These are phyloP conservation scores for Dactylonectria estremocensis DNA, from an alignment of 2,329 filamentous ascomycete species.

Conservation along the genomic window DNA sequence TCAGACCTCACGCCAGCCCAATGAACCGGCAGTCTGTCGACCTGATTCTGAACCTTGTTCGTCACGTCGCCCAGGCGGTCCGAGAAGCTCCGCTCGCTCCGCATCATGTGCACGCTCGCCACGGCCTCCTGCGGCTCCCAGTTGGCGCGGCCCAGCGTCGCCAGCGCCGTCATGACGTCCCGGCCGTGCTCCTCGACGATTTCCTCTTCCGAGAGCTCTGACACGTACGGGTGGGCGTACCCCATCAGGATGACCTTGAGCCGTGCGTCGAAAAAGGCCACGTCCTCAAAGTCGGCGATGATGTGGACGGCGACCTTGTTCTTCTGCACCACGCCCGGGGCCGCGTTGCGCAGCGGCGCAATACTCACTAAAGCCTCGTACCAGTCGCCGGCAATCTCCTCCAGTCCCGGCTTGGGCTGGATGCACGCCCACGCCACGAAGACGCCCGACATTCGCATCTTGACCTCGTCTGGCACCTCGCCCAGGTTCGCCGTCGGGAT, in stretches of 20 bases:
- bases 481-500: slow-evolving; percentile 70
- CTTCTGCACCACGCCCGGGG: slow-evolving; percentile 63
- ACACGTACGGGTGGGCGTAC: slow-evolving; percentile 62
- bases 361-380: slow-evolving; percentile 72
- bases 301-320: slow-evolving; percentile 70
- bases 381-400: slow-evolving; percentile 64
- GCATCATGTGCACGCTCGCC: slow-evolving; percentile 56
- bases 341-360: slow-evolving; percentile 63
- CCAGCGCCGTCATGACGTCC: slow-evolving; percentile 61
- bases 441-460: slow-evolving; percentile 70
- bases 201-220: slow-evolving; percentile 36
- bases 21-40: slow-evolving; percentile 73
- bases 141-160: slow-evolving; percentile 61
- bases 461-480: slow-evolving; percentile 67
- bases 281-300: slow-evolving; percentile 64
- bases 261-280: slow-evolving; percentile 58
- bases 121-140: slow-evolving; percentile 62
- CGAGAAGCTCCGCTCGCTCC: slow-evolving; percentile 59
- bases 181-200: slow-evolving; percentile 51
- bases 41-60: slow-evolving; percentile 65
- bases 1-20: slow-evolving; percentile 70
- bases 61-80: slow-evolving; percentile 66
- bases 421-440: slow-evolving; percentile 77
- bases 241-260: slow-evolving; percentile 74
- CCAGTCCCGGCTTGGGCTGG: slow-evolving; percentile 50